Evolutionary conservation across 768 basidiomycete species (phyloP), one percentile per base, ranked within the genome.

Genomic region (Mrakia frigida): DNA sequence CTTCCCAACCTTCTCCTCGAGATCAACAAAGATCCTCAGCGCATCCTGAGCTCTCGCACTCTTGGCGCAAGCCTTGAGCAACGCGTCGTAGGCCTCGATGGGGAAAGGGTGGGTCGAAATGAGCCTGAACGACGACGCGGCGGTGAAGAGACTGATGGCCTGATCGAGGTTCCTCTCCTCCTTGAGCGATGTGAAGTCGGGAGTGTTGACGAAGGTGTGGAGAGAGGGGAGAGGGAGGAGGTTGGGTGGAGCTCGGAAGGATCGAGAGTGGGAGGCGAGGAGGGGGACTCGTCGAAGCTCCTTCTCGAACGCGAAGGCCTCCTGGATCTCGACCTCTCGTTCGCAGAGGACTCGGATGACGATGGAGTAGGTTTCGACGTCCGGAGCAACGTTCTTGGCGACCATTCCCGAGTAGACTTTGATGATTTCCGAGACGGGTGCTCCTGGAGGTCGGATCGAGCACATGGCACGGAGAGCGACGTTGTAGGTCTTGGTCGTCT

Each of bases 341-440:
- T 86, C 83, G 6, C 88, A 87, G 74, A 94, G 86, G 0, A 88
- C 88, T 0, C 82, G 78, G 74, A 96, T 88, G 63, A 93, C 85
- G 50, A 83, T 81, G 39, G 85, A 81, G 82, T 92, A 93, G 0
- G 92, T 93, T 61, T 82, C 79, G 18, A 84, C 74, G 70, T 89
- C 90, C 13, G 94, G 93, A 0, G 87, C 80, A 6, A 94, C 81
- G 25, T 88, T 87, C 41, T 84, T 85, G 37, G 86, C 84, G 75
- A 93, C 84, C 86, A 95, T 88, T 68, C 88, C 85, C 78, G 92
- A 88, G 84, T 94, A 95, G 3, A 89, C 86, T 69, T 89, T 87
- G 73, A 91, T 82, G 52, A 93, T 83, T 59, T 86, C 81, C 0
- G 86, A 82, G 41, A 92, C 85, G 9, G 89, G 87, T 78, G 88